Conservation (phyloP, 768 basidiomycete species). For the Mycena kentingensis region DNA sequence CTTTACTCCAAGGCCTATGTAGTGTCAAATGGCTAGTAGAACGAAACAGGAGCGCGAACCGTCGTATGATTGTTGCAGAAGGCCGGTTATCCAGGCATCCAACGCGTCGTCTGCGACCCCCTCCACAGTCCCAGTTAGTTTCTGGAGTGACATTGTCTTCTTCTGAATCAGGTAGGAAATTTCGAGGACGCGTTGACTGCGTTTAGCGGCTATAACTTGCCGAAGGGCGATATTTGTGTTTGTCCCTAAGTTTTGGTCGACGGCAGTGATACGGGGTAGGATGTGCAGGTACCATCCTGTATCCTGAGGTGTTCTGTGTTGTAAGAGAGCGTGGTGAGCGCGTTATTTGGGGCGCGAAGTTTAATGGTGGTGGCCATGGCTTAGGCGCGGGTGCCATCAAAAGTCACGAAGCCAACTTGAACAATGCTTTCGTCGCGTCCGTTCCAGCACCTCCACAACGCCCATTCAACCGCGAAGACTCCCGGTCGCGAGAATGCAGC, state of each 20-base stretch:
- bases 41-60: conserved; percentile 41
- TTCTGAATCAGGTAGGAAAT: conserved; percentile 54
- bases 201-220: conserved; percentile 58
- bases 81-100: conserved; percentile 52
- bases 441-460: conserved; percentile 32
- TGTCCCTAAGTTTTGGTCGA: too few relatives aligned
- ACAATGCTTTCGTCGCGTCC: conserved; percentile 45
- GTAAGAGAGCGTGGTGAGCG: too few relatives aligned
- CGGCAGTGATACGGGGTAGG: too few relatives aligned
- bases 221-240: conserved; percentile 43
- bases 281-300: too few relatives aligned
- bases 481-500: conserved; percentile 52
- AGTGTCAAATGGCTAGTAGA: background rate
- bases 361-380: conserved; percentile 6
- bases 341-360: background rate
- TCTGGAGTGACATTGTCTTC: conserved; percentile 42
- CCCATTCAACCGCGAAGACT: conserved; percentile 46
- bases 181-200: conserved; percentile 38
- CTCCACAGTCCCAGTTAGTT: conserved; percentile 45
- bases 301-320: too few relatives aligned
- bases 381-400: conserved; percentile 5
- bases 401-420: too few relatives aligned
- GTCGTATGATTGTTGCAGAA: conserved; percentile 63
- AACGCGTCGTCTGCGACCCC: conserved; percentile 37
- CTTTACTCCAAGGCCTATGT: conserved; percentile 48